Conservation (phyloP, 2,329 filamentous ascomycete species). For the Colletotrichum euphorbiae region DNA sequence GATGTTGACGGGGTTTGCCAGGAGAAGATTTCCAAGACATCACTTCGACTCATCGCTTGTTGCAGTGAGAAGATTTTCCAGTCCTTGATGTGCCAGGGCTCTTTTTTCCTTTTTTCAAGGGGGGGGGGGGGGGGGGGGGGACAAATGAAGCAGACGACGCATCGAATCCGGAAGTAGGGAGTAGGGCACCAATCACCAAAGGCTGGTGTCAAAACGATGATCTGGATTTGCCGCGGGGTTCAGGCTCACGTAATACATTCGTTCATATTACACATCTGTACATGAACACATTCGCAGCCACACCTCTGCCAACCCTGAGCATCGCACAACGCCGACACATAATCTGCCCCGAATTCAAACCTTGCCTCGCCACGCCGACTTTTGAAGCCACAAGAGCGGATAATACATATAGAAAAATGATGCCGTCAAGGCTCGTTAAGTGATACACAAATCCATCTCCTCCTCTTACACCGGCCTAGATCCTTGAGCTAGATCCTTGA, state of each 20-base stretch:
- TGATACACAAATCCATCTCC: constrained; percentile 12
- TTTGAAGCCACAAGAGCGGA: constrained; percentile 23
- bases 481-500: constrained; percentile 39
- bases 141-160: too few species aligned
- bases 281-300: constrained; percentile 10
- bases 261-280: constrained; percentile 15
- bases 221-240: too few species aligned
- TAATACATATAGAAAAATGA: background rate
- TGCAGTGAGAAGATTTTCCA: too few species aligned
- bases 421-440: constrained; percentile 24
- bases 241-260: background rate
- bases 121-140: too few species aligned
- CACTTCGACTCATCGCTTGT: too few species aligned
- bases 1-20: too few species aligned
- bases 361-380: background rate
- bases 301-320: background rate
- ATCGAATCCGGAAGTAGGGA: too few species aligned
- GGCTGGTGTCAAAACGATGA: too few species aligned
- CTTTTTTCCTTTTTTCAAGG: too few species aligned
- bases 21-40: too few species aligned
- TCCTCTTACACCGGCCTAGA: constrained; percentile 23
- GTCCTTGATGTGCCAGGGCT: too few species aligned
- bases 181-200: too few species aligned
- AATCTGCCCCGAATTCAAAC: constrained; percentile 8
- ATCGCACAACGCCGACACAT: constrained; percentile 6